Percentiles rank a stretch among this genome's conserved stretches.
These are phyloP conservation scores for Xylaria nigripes DNA, from an alignment of 495 filamentous ascomycete genomes.

Conservation along the genomic window DNA sequence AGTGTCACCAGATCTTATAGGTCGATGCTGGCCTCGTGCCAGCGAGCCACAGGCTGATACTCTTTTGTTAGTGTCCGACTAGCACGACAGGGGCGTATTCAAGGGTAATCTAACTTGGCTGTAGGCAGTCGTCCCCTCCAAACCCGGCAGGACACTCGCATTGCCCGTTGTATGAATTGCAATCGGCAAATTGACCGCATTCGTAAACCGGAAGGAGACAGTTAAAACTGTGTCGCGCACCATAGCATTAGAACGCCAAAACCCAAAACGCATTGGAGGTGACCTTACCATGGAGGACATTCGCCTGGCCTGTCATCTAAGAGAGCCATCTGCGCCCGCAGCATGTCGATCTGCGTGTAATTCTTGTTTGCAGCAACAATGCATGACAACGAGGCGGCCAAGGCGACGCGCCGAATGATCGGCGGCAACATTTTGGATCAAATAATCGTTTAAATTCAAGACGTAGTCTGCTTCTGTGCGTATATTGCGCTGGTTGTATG, in stretches of 20 bases:
- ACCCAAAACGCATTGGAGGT: conserved; percentile 10
- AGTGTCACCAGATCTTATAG: conserved; percentile 53
- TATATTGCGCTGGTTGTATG: not conserved
- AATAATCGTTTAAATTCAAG: not conserved
- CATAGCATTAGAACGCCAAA: not conserved
- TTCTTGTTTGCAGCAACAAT: conserved; percentile 35
- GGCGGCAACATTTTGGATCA: conserved; percentile 30
- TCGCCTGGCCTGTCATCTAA: conserved; percentile 48
- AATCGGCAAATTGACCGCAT: conserved; percentile 80
- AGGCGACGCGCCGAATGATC: conserved; percentile 24
- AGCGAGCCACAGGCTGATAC: conserved; percentile 76
- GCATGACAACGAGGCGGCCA: conserved; percentile 36
- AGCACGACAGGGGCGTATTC: not conserved
- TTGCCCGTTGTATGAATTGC: conserved; percentile 80
- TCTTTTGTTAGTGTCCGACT: conserved; percentile 16
- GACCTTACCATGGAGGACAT: conserved; percentile 54
- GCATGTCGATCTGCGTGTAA: conserved; percentile 41
- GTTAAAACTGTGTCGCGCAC: conserved; percentile 70
- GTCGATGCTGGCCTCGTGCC: conserved; percentile 64
- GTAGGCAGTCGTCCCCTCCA: conserved; percentile 83
- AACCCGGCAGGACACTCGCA: conserved; percentile 88
- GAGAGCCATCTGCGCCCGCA: conserved; percentile 43
- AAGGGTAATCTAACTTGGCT: conserved; percentile 49
- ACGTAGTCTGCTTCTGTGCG: not conserved
- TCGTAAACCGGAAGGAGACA: conserved; percentile 86